Percentiles rank a stretch among this genome's conserved stretches.
These are phyloP conservation scores for Martiniozyma asiatica DNA, from an alignment of 1,139 yeast genomes.

Conservation along the genomic window DNA sequence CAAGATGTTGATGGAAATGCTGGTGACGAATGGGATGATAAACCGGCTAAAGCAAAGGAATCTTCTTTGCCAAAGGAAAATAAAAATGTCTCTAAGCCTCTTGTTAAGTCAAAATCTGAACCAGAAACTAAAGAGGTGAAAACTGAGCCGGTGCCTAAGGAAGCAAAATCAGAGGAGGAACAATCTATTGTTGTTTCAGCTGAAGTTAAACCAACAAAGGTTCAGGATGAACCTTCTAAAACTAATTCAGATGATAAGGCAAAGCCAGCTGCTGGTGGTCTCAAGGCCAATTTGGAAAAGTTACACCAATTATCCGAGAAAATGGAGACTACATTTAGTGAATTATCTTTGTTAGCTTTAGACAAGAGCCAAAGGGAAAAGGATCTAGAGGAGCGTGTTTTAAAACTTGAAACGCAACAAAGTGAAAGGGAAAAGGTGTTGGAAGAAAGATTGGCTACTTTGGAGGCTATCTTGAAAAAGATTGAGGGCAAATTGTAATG, in stretches of 20 bases:
- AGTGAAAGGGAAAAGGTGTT: too few species aligned
- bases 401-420: too few species aligned
- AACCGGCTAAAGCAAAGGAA: background rate
- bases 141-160: constrained; percentile 14
- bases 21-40: constrained; percentile 8
- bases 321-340: constrained; percentile 46
- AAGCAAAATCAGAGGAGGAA: constrained; percentile 5
- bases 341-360: too few species aligned
- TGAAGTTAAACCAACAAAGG: constrained; percentile 10
- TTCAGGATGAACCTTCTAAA: too few species aligned
- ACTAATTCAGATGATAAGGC: too few species aligned
- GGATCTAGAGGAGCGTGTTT: too few species aligned
- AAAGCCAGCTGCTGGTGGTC: constrained; percentile 33
- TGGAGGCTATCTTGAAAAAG: too few species aligned
- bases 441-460: too few species aligned
- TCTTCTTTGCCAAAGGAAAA: too few species aligned
- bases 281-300: constrained; percentile 59
- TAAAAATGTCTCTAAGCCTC: background rate
- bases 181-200: constrained; percentile 5
- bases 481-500: too few species aligned
- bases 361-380: too few species aligned
- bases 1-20: constrained; percentile 32
- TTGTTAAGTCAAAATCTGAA: background rate
- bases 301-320: constrained; percentile 43
- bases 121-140: constrained; percentile 10